phyloP scores from a whole-genome alignment of 805 yeast genomes.

The Kuraishia hungarica region DNA sequence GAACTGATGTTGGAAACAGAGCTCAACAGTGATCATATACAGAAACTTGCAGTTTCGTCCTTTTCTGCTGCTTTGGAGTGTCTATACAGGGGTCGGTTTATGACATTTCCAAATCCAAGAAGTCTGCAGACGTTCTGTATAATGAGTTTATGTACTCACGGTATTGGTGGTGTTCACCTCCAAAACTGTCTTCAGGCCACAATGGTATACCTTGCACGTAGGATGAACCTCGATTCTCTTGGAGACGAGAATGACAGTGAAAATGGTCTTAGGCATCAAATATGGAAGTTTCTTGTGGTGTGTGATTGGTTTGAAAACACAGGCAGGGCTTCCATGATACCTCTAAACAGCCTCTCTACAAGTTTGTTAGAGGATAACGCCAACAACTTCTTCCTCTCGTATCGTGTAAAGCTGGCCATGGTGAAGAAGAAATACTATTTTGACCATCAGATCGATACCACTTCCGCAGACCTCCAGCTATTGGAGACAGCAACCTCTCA shows the following conservation, averaged over 20 bases:
- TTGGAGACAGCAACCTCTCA: constrained; percentile 17
- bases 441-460: constrained; percentile 12
- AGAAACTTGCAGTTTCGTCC: background rate
- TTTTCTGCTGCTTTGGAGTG: constrained; percentile 23
- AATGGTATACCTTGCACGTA: constrained; percentile 16
- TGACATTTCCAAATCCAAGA: constrained; percentile 19
- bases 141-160: constrained; percentile 17
- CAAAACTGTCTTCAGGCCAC: constrained; percentile 15
- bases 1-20: constrained; percentile 6
- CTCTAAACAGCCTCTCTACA: background rate
- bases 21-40: background rate
- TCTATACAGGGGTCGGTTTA: constrained; percentile 22
- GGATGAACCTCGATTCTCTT: constrained; percentile 15
- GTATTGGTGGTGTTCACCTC: constrained; percentile 21
- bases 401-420: constrained; percentile 13
- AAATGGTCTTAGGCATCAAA: background rate
- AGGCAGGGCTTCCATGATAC: background rate
- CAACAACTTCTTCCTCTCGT: constrained; percentile 1
- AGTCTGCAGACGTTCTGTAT: constrained; percentile 19
- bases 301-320: background rate
- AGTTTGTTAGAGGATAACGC: background rate
- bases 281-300: background rate
- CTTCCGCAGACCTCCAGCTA: constrained; percentile 8
- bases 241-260: background rate
- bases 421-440: constrained; percentile 19